These are phyloP conservation scores for Aspergillus novoparasiticus DNA, from an alignment of 2,329 filamentous ascomycete species.

Conservation along the genomic window DNA sequence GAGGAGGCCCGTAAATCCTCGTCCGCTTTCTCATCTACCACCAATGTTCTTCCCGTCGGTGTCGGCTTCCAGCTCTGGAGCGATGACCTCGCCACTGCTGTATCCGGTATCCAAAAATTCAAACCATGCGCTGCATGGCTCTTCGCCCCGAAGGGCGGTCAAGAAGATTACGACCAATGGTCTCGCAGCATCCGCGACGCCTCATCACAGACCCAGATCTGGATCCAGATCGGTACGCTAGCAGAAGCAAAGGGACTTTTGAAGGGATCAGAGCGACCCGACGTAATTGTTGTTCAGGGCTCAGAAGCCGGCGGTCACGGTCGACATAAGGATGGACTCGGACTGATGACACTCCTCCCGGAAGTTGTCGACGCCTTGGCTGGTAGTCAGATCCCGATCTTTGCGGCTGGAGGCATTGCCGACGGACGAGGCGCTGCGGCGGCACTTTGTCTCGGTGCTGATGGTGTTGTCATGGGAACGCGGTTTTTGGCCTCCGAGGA, in stretches of 20 bases:
- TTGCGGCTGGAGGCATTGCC: constrained; percentile 58
- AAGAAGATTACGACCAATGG: constrained; percentile 49
- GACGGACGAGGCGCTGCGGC: constrained; percentile 56
- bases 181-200: constrained; percentile 45
- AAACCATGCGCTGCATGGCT: constrained; percentile 48
- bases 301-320: constrained; percentile 60
- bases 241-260: constrained; percentile 50
- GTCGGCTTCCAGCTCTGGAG: constrained; percentile 48
- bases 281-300: constrained; percentile 59
- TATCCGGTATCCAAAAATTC: constrained; percentile 33
- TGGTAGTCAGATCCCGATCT: constrained; percentile 44
- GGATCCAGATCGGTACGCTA: constrained; percentile 59
- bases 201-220: constrained; percentile 51
- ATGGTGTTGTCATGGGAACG: constrained; percentile 64
- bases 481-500: constrained; percentile 60
- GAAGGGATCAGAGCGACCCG: constrained; percentile 42
- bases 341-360: constrained; percentile 55
- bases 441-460: constrained; percentile 55
- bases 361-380: constrained; percentile 51
- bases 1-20: constrained; percentile 9
- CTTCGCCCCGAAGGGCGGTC: constrained; percentile 38
- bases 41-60: constrained; percentile 38
- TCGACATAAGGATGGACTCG: constrained; percentile 47
- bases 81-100: constrained; percentile 35
- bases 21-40: not conserved